Evolutionary conservation across 2,329 filamentous ascomycete genomes (phyloP), one percentile per base, ranked within the genome.

Genomic region (Metarhizium guizhouense): DNA sequence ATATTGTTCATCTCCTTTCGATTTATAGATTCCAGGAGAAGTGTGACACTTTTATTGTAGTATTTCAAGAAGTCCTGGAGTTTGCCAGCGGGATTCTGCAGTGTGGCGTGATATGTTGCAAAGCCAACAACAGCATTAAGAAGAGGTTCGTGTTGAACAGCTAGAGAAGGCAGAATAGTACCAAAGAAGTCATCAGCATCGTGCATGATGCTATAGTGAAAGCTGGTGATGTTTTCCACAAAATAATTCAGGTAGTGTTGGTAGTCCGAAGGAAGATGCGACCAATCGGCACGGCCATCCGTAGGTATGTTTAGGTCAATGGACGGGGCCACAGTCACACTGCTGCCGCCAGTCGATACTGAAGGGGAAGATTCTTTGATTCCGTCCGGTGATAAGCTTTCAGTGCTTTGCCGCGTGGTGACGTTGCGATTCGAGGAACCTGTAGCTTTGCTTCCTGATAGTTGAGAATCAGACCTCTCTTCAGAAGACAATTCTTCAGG

Each of bases 121-220:
- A 96, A 97, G 0, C 88, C 90, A 10, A 92, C 88, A 4, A 96
- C 74, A 0, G 92, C 91, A 67, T 96, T 91, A 5, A 96, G 78
- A 11, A 97, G 75, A 6, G 92, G 84, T 58, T 96, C 88, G 66
- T 91, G 68, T 10, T 81, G 81, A 51, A 92, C 68, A 0, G 93
- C 92, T 54, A 88, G 76, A 45, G 83, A 83, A 20, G 92, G 77
- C 47, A 96, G 79, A 6, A 83, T 84, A 10, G 77, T 80, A 51
- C 82, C 83, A 59, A 96, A 83, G 67, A 96, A 96, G 58, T 85
- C 77, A 49, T 84, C 80, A 11, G 80, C 76, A 64, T 93, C 86
- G 61, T 80, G 79, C 59, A 87, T 84, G 62, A 95, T 75, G 53
- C 87, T 86, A 68, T 96, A 97, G 70, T 96, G 91, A 61, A 89